phyloP scores from a whole-genome alignment of 768 basidiomycete genomes.

The Hygrophorus russula region DNA sequence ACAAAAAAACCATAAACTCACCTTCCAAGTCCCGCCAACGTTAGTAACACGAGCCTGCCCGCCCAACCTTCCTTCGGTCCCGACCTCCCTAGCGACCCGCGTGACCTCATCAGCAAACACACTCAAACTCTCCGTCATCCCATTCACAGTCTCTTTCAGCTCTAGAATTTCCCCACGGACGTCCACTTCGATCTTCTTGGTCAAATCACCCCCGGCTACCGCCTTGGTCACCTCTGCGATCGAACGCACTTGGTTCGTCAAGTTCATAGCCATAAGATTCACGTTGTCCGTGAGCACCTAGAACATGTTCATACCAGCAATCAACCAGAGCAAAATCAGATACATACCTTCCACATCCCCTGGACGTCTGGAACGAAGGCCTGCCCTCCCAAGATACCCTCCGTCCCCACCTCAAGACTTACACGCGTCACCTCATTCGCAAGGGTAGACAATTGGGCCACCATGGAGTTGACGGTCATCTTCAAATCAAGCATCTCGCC shows the following conservation, averaged over 20 bases:
- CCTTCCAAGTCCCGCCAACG: constrained; percentile 93
- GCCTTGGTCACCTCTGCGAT: constrained; percentile 91
- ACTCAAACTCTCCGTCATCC: constrained; percentile 84
- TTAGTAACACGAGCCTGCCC: constrained; percentile 91
- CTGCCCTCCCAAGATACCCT: constrained; percentile 91
- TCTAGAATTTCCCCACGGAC: constrained; percentile 89
- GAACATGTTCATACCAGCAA: no score
- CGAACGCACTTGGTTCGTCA: constrained; percentile 82
- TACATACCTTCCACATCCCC: constrained; percentile 80
- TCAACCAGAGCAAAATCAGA: background rate
- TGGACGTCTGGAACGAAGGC: constrained; percentile 87
- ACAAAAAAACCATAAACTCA: background rate
- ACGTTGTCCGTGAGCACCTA: constrained; percentile 67
- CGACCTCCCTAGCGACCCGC: constrained; percentile 91
- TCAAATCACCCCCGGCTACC: constrained; percentile 87
- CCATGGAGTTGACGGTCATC: constrained; percentile 83
- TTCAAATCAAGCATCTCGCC: constrained; percentile 79
- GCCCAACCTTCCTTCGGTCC: constrained; percentile 90
- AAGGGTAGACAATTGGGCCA: constrained; percentile 62
- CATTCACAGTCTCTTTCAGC: constrained; percentile 87
- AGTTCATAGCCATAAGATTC: constrained; percentile 82
- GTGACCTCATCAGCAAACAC: constrained; percentile 75
- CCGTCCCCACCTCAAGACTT: constrained; percentile 83
- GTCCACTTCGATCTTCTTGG: constrained; percentile 86
- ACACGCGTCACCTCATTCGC: constrained; percentile 87